Evolutionary conservation across 306 rosid species (phyloP).

Genomic region (Sicyos edulis): DNA sequence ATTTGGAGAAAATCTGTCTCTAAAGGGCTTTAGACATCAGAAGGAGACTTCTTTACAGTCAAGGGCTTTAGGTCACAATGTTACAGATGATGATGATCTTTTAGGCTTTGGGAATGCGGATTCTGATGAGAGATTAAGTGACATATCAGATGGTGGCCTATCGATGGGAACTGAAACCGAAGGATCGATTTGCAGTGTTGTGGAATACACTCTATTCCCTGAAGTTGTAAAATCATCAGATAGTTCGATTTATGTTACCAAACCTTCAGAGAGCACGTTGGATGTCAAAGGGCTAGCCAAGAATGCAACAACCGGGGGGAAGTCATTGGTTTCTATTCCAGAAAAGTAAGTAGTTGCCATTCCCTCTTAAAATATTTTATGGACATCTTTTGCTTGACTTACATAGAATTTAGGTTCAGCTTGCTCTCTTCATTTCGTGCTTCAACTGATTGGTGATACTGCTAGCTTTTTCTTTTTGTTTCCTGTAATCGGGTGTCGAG

Average conservation of each 20-base stretch:
- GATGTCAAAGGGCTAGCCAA: slow-evolving; percentile 25
- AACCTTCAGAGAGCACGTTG: slow-evolving; percentile 29
- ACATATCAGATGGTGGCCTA: slow-evolving; percentile 93
- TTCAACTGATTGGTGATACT: no score
- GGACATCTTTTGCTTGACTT: background rate
- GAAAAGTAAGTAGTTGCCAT: slow-evolving; percentile 17
- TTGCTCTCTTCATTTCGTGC: no score
- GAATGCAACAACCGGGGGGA: slow-evolving; percentile 31
- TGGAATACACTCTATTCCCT: slow-evolving; percentile 92
- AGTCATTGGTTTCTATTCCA: slow-evolving; percentile 20
- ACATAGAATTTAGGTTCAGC: no score
- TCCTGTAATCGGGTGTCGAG: no score
- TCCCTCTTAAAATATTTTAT: slow-evolving; percentile 15
- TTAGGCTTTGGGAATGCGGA: slow-evolving; percentile 82
- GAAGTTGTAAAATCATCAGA: slow-evolving; percentile 57
- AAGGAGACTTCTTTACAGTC: slow-evolving; percentile 37
- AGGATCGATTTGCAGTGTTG: slow-evolving; percentile 77
- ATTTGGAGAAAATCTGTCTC: slow-evolving; percentile 59
- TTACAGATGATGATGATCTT: slow-evolving; percentile 72
- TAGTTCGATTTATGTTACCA: slow-evolving; percentile 29
- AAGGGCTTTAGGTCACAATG: slow-evolving; percentile 33
- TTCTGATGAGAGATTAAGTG: slow-evolving; percentile 92
- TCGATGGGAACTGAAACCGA: slow-evolving; percentile 99
- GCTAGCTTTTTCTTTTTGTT: no score
- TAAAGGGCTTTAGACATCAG: slow-evolving; percentile 55